phyloP scores from a whole-genome alignment of 2,329 filamentous ascomycete genomes.

The Chaetomium sp. region DNA sequence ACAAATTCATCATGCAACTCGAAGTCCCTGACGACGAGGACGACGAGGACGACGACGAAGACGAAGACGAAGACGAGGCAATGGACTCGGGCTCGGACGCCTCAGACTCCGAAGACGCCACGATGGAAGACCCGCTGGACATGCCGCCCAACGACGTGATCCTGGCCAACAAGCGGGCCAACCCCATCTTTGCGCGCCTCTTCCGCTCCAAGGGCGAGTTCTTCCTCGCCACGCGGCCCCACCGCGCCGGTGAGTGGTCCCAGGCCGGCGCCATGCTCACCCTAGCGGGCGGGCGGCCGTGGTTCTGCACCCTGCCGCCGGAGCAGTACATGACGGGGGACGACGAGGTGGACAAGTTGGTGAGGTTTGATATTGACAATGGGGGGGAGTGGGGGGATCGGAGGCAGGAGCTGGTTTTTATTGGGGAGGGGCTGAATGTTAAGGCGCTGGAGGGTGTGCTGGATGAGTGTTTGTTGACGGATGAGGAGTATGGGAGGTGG shows the following conservation, averaged over 20 bases:
- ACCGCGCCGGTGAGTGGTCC: background rate
- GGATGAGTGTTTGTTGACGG: slow-evolving; percentile 63
- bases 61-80: too few relatives aligned
- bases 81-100: background rate
- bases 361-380: slow-evolving; percentile 47
- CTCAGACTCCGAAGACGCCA: too few relatives aligned
- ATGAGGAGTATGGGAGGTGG: slow-evolving; percentile 56
- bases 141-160: background rate
- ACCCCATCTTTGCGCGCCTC: background rate
- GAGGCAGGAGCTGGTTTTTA: slow-evolving; percentile 72
- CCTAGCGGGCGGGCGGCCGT: background rate
- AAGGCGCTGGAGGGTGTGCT: slow-evolving; percentile 54
- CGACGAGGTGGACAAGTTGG: slow-evolving; percentile 50
- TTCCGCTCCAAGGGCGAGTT: background rate
- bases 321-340: slow-evolving; percentile 53
- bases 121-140: background rate
- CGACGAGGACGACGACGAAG: background rate
- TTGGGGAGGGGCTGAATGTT: slow-evolving; percentile 65
- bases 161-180: background rate
- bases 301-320: slow-evolving; percentile 61
- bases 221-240: background rate
- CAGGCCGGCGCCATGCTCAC: background rate
- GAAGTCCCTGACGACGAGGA: background rate
- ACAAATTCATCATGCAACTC: background rate
- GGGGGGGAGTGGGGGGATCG: slow-evolving; percentile 68